A percentile compares a stretch with the other conserved stretches of the same genome.
These are phyloP conservation scores for Colletotrichum gloeosporioides DNA, from an alignment of 2,329 filamentous ascomycete species.

Conservation along the genomic window DNA sequence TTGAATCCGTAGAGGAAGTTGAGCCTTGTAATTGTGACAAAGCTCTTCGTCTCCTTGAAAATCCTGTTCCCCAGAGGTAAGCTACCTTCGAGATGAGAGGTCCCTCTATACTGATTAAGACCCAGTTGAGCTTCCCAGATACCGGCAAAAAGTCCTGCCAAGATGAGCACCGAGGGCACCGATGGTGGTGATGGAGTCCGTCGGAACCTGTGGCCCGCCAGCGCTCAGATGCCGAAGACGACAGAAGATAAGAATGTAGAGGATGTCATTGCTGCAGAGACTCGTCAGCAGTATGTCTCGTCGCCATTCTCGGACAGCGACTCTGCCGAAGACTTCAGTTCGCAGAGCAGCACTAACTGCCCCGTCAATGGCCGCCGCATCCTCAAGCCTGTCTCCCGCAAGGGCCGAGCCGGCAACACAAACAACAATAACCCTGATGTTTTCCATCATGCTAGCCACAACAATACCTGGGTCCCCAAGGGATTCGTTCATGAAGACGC, in stretches of 20 bases:
- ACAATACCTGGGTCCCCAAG: not conserved
- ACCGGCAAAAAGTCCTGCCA: not conserved
- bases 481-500: not conserved
- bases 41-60: not conserved
- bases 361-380: not conserved
- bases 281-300: not conserved
- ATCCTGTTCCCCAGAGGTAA: not conserved
- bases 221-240: not conserved
- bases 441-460: not conserved
- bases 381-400: not conserved
- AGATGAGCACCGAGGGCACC: not conserved
- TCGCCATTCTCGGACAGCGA: not conserved
- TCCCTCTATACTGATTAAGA: not conserved
- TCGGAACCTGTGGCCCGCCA: not conserved
- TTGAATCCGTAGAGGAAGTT: not conserved
- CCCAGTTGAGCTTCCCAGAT: not conserved
- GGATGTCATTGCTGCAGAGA: not conserved
- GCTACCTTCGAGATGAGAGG: not conserved
- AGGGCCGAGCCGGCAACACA: not conserved
- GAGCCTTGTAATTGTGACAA: not conserved
- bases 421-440: not conserved
- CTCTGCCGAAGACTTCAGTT: not conserved
- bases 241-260: not conserved
- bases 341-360: not conserved
- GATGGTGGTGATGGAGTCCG: not conserved